These are phyloP conservation scores for Phytophthora sojae DNA, from an alignment of 352 stramenopile species.

Conservation along the genomic window DNA sequence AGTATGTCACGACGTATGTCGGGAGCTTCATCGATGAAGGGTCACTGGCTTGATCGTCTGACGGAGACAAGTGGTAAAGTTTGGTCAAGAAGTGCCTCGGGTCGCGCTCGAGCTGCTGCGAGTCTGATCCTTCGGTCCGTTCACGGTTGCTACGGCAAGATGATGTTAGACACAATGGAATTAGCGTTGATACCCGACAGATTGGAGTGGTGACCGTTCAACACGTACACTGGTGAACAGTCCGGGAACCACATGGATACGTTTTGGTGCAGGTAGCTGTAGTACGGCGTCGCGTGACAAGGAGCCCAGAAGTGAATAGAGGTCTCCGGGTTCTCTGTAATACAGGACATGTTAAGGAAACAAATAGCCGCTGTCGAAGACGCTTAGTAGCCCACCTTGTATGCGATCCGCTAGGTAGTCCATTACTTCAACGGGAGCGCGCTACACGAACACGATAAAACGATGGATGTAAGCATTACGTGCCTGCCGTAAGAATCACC, in stretches of 20 bases:
- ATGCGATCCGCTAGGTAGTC: slow-evolving; percentile 71
- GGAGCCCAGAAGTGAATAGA: slow-evolving; percentile 89
- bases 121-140: slow-evolving; percentile 65
- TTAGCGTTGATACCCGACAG: background rate
- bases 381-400: slow-evolving; percentile 45
- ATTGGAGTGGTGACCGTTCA: background rate
- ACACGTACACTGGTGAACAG: slow-evolving; percentile 75
- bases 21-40: slow-evolving; percentile 47
- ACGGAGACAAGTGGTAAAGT: slow-evolving; percentile 57
- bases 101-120: slow-evolving; percentile 68
- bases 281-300: slow-evolving; percentile 89
- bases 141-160: slow-evolving; percentile 58
- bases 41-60: slow-evolving; percentile 26
- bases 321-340: slow-evolving; percentile 42
- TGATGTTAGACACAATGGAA: background rate
- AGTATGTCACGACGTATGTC: slow-evolving; percentile 74
- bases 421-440: slow-evolving; percentile 81
- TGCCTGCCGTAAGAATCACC: background rate
- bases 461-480: background rate
- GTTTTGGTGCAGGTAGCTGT: slow-evolving; percentile 87
- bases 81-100: slow-evolving; percentile 58
- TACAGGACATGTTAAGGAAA: slow-evolving; percentile 5
- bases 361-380: background rate
- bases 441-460: slow-evolving; percentile 36
- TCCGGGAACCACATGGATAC: slow-evolving; percentile 89